Percentiles rank a stretch among this genome's conserved stretches.
Conservation (phyloP, 2,329 filamentous ascomycete genomes). For the Botrytis fabae region DNA sequence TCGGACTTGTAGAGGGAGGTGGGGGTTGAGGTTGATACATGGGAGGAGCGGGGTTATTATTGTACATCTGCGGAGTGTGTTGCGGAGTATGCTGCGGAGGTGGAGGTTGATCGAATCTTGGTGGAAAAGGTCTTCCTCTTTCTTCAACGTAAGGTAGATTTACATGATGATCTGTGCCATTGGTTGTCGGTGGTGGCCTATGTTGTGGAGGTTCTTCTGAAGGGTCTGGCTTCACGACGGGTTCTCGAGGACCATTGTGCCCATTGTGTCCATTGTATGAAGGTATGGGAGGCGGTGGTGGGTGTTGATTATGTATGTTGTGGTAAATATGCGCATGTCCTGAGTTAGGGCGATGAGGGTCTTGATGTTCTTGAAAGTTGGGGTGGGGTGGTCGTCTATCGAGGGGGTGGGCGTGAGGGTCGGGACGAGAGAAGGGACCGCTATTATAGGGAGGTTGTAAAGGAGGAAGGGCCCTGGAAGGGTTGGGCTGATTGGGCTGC, state of each 20-base stretch:
- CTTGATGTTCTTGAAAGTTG: conserved; percentile 35
- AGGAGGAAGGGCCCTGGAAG: conserved; percentile 43
- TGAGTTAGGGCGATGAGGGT: conserved; percentile 36
- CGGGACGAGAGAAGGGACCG: conserved; percentile 17
- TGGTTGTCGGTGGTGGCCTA: conserved; percentile 37
- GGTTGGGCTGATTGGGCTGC: conserved; percentile 36
- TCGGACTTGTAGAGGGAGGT: conserved; percentile 35
- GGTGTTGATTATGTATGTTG: conserved; percentile 40
- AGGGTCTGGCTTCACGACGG: conserved; percentile 57
- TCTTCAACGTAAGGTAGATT: conserved; percentile 35
- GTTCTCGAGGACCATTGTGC: conserved; percentile 45
- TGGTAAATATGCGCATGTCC: conserved; percentile 37
- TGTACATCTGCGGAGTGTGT: conserved; percentile 17
- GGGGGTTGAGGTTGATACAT: conserved; percentile 29
- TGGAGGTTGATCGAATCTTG: conserved; percentile 32
- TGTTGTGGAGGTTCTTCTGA: conserved; percentile 44
- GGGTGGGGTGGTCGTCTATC: conserved; percentile 50
- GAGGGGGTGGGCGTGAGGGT: conserved; percentile 17
- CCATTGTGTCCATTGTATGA: conserved; percentile 41
- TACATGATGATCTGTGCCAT: conserved; percentile 34
- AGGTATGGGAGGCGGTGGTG: conserved; percentile 38
- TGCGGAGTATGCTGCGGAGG: conserved; percentile 21
- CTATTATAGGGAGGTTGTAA: conserved; percentile 48
- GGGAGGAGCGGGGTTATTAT: conserved; percentile 26
- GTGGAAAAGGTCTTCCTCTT: conserved; percentile 27